Evolutionary conservation across 176 grass and related monocot species (phyloP).

Genomic region (Calamus simplicifolius): DNA sequence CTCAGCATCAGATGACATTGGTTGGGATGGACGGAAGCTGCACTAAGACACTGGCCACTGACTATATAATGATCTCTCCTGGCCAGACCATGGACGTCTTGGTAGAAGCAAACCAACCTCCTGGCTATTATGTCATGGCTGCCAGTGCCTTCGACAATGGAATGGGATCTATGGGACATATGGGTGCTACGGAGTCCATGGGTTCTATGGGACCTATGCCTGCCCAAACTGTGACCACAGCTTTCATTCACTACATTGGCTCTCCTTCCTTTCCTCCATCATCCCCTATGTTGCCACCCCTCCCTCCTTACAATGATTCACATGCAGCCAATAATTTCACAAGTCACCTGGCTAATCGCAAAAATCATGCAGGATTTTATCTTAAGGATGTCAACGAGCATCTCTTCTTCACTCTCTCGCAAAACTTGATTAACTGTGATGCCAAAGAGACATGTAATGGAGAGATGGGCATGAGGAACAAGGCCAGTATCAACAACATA

Average conservation of each 20-base stretch:
- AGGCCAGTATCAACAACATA: too few relatives aligned
- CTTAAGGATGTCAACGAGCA: too few relatives aligned
- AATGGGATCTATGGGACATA: not conserved
- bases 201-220: too few relatives aligned
- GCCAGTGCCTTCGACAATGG: not conserved
- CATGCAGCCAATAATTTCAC: not conserved
- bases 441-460: too few relatives aligned
- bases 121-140: not conserved
- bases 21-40: not conserved
- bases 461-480: too few relatives aligned
- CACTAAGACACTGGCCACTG: not conserved
- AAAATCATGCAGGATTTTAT: not conserved
- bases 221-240: too few relatives aligned
- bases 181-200: too few relatives aligned
- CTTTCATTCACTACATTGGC: too few relatives aligned
- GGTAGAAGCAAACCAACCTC: not conserved
- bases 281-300: not conserved
- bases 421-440: too few relatives aligned
- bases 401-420: too few relatives aligned
- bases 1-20: not conserved
- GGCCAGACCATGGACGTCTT: slow-evolving; percentile 6
- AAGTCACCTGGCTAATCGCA: not conserved
- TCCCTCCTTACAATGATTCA: slow-evolving; percentile 2
- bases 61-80: slow-evolving; percentile 2
- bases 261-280: not conserved